phyloP scores from a whole-genome alignment of 148 eudicot species.

The Dysphania ambrosioides region DNA sequence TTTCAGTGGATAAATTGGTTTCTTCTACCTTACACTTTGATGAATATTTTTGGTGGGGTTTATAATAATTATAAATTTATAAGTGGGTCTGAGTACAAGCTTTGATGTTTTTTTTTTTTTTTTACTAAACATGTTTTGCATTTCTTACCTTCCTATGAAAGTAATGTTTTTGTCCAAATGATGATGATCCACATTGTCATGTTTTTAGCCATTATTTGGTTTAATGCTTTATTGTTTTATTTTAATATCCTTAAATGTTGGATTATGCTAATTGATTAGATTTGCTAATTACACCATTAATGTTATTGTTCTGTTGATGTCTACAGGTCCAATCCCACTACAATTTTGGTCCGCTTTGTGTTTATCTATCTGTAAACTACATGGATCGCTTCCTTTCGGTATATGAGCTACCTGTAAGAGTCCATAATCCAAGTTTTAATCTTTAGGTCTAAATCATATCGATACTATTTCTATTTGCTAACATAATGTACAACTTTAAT shows the following conservation, averaged over 20 bases:
- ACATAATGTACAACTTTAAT: constrained; percentile 1
- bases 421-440: background rate
- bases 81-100: constrained; percentile 1
- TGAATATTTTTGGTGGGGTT: constrained; percentile 8
- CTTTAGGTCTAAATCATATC: no score
- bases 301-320: no score
- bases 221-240: no score
- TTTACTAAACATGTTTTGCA: constrained; percentile 31
- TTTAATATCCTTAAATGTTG: background rate
- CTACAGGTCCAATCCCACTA: constrained; percentile 62
- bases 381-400: constrained; percentile 70
- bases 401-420: constrained; percentile 61
- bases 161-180: constrained; percentile 9
- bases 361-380: constrained; percentile 61
- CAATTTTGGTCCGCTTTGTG: constrained; percentile 72
- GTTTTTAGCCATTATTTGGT: background rate
- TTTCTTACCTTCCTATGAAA: constrained; percentile 19
- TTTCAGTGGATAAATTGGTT: background rate
- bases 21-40: background rate
- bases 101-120: background rate
- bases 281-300: constrained; percentile 7
- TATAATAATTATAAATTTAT: constrained; percentile 4
- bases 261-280: constrained; percentile 6
- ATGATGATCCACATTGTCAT: constrained; percentile 15
- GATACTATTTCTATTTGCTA: background rate